Evolutionary conservation across 2,329 filamentous ascomycete species (phyloP), one percentile per base, ranked within the genome.

Genomic region (Neonectria sp.): DNA sequence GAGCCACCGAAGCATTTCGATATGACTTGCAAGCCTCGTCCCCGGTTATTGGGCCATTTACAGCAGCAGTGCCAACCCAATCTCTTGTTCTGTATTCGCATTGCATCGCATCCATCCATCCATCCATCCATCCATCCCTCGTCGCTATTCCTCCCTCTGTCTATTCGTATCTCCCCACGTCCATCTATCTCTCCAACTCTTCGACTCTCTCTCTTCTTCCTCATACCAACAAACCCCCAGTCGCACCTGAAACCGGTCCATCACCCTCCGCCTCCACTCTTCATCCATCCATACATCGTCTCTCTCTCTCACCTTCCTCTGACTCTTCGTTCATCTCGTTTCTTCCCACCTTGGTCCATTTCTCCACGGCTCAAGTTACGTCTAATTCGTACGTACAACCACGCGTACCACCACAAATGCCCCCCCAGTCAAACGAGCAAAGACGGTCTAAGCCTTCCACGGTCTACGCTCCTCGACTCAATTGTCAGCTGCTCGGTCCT

Each of bases 161-260:
- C 37, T n/a, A 7, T 40, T 3, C 17, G 35, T 37, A 13, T 15
- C 35, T 17, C 13, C 17, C 13, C 7, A 37, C 31, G 31, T 37
- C 4, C 24, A 53, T 21, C 49, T 53, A 15, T 17, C 33, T n/a
- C 15, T 8, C 12, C 31, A 27, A 25, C 33, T 25, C 53, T 13
- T 37, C 35, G 13, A 15, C 21, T 40, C 33, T 5, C 3, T 37
- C 57, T 48, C 63, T 29, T 45, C 40, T 8, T 12, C 40, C n/a
- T 45, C 40, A 63, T 40, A 48, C 46, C 52, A 58, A 46, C 60
- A 52, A 25, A 29, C 45, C 53, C 61, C 60, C 53, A 57, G 60
- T 60, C 61, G 31, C 60, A 56, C 65, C 60, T 68, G 65, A 68
- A 68, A 68, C 64, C 64, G 55, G 45, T 21, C 40, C 40, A 21